Evolutionary conservation across 1,284 basidiomycete genomes (phyloP), one percentile per base, ranked within the genome.

Genomic region (Malassezia pachydermatis): DNA sequence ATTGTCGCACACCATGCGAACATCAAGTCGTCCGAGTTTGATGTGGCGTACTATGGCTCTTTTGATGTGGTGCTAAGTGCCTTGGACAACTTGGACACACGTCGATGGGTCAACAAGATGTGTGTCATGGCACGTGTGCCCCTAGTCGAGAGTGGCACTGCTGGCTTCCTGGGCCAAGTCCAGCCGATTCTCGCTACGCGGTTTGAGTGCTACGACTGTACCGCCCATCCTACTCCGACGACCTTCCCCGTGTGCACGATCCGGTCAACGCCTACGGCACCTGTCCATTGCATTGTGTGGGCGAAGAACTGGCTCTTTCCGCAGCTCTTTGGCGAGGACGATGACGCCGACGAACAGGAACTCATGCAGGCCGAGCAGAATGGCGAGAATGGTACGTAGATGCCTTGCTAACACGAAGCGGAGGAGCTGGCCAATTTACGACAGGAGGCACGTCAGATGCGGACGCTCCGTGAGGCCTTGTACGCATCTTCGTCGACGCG

Each of bases 221-320:
- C 48, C 2, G 39, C 41, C 22, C 96, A 96, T 73, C 83, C 84
- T 0, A 83, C 84, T 0, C 88, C 88, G 0, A 96, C 92, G 72
- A 85, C 86, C 0, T 98, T 88, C 70, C 92, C 94, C 0, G 90
- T 98, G 2, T 99, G 94, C 74, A 99, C 94, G 0, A 98, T 99
- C 62, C 84, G 94, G 38, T 89, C 88, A 2, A 98, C 94, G 0
- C 94, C 94, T 0, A 89, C 86, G 46, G 88, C 92, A 56, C 89
- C 94, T 0, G 94, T 98, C 41, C 94, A 99, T 69, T 98, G 90
- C 69, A 96, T 98, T 48, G 92, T 96, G 0, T 99, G 94, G 94
- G 89, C 88, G 25, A 99, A 98, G 73, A 90, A 82, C 60, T 98
- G 96, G 75, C 81, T 98, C n/a, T 81, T 98, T 60, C 82, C 49